Percentiles rank a stretch among this genome's conserved stretches.
Evolutionary conservation across 768 basidiomycete genomes (phyloP).

Genomic region (Trametes maxima): DNA sequence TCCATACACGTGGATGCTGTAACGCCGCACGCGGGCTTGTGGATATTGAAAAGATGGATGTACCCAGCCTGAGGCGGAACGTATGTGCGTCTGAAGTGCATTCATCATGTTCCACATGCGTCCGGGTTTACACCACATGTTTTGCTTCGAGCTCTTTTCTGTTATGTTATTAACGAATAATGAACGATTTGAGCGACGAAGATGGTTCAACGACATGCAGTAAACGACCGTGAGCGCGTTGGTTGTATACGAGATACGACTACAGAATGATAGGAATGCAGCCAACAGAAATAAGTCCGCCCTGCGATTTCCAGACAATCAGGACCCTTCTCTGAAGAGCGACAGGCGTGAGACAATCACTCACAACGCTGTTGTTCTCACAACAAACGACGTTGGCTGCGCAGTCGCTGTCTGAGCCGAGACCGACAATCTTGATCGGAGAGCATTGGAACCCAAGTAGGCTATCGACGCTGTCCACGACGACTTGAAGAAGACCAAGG

Average conservation of each 20-base stretch:
- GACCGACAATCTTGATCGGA: slow-evolving; percentile 19
- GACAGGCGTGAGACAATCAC: neutral
- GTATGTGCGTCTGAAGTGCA: no score
- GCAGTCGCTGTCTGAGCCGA: slow-evolving; percentile 9
- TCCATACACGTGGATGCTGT: no score
- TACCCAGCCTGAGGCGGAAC: no score
- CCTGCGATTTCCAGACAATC: neutral
- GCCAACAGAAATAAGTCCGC: slow-evolving; percentile 25
- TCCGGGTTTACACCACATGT: no score
- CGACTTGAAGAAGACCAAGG: slow-evolving; percentile 19
- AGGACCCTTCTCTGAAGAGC: neutral
- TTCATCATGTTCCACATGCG: no score
- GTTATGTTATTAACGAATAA: no score
- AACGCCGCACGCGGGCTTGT: no score
- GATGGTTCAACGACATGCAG: no score
- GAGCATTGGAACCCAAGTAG: slow-evolving; percentile 24
- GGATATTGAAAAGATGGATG: no score
- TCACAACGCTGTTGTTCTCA: slow-evolving; percentile 23
- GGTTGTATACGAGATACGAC: neutral
- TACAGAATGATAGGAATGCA: slow-evolving; percentile 21
- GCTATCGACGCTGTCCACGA: slow-evolving; percentile 15
- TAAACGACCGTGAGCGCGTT: neutral
- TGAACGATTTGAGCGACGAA: no score
- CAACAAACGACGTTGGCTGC: slow-evolving; percentile 15
- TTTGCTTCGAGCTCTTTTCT: no score